Evolutionary conservation across 768 basidiomycete species (phyloP).

Genomic region (Lyophyllum shimeji): DNA sequence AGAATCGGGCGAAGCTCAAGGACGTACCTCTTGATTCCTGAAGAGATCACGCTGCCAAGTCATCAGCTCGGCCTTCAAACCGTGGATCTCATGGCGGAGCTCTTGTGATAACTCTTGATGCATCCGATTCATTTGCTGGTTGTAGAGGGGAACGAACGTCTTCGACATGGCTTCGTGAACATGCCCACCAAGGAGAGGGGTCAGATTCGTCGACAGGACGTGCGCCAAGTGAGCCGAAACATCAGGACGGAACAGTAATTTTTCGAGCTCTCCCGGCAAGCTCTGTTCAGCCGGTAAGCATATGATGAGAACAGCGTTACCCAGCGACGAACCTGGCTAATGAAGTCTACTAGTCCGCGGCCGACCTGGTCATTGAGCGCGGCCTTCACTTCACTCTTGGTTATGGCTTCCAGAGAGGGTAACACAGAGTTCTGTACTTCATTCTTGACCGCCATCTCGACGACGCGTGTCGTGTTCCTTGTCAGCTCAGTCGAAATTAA

Average conservation of each 20-base stretch:
- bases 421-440: constrained; percentile 85
- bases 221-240: constrained; percentile 76
- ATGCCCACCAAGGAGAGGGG: constrained; percentile 76
- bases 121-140: constrained; percentile 70
- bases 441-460: constrained; percentile 84
- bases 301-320: background rate
- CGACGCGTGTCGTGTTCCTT: constrained; percentile 84
- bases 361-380: constrained; percentile 80
- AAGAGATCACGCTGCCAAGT: constrained; percentile 81
- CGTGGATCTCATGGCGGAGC: constrained; percentile 71
- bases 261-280: constrained; percentile 78
- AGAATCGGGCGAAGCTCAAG: background rate
- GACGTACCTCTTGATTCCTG: constrained; percentile 73
- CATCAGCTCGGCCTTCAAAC: constrained; percentile 76
- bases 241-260: constrained; percentile 72
- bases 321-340: constrained; percentile 62
- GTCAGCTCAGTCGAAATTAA: constrained; percentile 85
- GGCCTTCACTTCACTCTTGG: constrained; percentile 75
- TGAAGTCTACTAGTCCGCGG: constrained; percentile 66
- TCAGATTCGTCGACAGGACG: constrained; percentile 67
- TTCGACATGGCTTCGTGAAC: constrained; percentile 78
- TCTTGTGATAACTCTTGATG: constrained; percentile 81
- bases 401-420: constrained; percentile 80
- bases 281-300: constrained; percentile 42
- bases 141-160: constrained; percentile 73